Evolutionary conservation across 2,329 filamentous ascomycete species (phyloP).

Genomic region (Exophiala alcalophila): DNA sequence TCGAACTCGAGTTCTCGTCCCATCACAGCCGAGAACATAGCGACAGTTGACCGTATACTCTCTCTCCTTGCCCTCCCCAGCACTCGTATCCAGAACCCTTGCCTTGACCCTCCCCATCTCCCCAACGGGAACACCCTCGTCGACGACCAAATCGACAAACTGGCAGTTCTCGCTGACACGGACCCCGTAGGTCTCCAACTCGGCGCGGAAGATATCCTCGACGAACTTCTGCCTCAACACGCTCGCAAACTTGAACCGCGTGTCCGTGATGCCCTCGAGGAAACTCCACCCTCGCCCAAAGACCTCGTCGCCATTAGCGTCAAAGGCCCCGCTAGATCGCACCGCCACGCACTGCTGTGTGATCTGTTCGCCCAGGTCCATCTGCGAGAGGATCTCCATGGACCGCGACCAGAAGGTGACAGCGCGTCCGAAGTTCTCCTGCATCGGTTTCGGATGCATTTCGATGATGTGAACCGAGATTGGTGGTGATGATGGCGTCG

Average conservation of each 20-base stretch:
- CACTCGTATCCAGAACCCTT: slow-evolving; percentile 34
- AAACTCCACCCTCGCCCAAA: slow-evolving; percentile 51
- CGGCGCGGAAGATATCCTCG: slow-evolving; percentile 52
- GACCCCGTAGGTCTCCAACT: slow-evolving; percentile 39
- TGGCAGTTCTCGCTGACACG: slow-evolving; percentile 38
- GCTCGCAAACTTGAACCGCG: slow-evolving; percentile 52
- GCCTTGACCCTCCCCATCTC: slow-evolving; percentile 28
- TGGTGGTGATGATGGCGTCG: not conserved
- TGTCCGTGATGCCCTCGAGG: slow-evolving; percentile 54
- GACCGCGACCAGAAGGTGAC: slow-evolving; percentile 54
- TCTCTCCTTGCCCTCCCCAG: slow-evolving; percentile 24
- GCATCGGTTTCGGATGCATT: slow-evolving; percentile 47
- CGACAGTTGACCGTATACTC: slow-evolving; percentile 40
- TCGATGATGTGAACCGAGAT: slow-evolving; percentile 49
- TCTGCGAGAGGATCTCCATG: slow-evolving; percentile 53
- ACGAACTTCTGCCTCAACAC: slow-evolving; percentile 56
- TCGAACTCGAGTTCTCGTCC: slow-evolving; percentile 51
- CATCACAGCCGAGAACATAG: slow-evolving; percentile 54
- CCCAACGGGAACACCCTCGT: slow-evolving; percentile 33
- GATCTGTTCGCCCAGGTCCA: slow-evolving; percentile 50
- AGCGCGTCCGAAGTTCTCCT: slow-evolving; percentile 54
- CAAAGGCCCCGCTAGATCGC: slow-evolving; percentile 50
- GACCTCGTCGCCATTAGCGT: slow-evolving; percentile 45
- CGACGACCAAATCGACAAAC: slow-evolving; percentile 40
- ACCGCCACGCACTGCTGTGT: slow-evolving; percentile 54